phyloP scores from a whole-genome alignment of 2,329 filamentous ascomycete genomes.

The Aspergillus niger region DNA sequence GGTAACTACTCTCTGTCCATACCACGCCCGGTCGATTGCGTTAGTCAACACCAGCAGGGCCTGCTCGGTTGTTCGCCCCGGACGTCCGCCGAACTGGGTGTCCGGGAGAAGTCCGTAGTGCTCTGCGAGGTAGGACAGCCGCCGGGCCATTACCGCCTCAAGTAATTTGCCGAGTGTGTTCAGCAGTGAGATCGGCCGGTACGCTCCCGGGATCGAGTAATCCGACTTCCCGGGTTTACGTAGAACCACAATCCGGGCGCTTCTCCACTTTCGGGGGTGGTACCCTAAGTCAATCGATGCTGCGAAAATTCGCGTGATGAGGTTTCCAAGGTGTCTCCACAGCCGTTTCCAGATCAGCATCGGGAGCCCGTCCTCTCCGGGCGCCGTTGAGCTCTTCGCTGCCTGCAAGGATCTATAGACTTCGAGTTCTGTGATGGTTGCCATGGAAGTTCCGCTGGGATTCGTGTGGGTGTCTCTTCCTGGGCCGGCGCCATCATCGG shows the following conservation, averaged over 20 bases:
- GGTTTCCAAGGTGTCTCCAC: slow-evolving; percentile 3
- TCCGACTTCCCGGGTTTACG: slow-evolving; percentile 29
- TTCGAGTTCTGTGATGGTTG: too few species aligned
- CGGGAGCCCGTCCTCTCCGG: slow-evolving; percentile 1
- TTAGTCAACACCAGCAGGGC: too few species aligned
- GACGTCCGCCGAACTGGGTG: slow-evolving; percentile 26
- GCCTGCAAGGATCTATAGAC: too few species aligned
- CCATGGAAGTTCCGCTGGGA: too few species aligned
- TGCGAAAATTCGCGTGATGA: slow-evolving; percentile 17
- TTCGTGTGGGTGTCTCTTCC: too few species aligned
- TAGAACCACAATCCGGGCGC: slow-evolving; percentile 25
- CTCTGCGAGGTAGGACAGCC: slow-evolving; percentile 23
- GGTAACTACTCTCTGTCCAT: slow-evolving; percentile 19
- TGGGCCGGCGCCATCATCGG: too few species aligned
- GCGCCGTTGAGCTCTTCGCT: too few species aligned
- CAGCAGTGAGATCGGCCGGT: slow-evolving; percentile 30
- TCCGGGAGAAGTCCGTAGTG: slow-evolving; percentile 24
- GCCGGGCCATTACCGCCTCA: slow-evolving; percentile 5
- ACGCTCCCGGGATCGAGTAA: slow-evolving; percentile 27
- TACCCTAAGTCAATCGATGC: slow-evolving; percentile 22
- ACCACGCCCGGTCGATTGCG: slow-evolving; percentile 20
- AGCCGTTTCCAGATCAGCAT: slow-evolving; percentile 18
- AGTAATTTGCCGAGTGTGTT: slow-evolving; percentile 9
- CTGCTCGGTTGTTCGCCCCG: slow-evolving; percentile 13
- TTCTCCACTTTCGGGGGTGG: slow-evolving; percentile 22